Base-by-base conservation (phyloP, 2,329 filamentous ascomycete genomes). In the Emericellopsis cladophorae region DNA sequence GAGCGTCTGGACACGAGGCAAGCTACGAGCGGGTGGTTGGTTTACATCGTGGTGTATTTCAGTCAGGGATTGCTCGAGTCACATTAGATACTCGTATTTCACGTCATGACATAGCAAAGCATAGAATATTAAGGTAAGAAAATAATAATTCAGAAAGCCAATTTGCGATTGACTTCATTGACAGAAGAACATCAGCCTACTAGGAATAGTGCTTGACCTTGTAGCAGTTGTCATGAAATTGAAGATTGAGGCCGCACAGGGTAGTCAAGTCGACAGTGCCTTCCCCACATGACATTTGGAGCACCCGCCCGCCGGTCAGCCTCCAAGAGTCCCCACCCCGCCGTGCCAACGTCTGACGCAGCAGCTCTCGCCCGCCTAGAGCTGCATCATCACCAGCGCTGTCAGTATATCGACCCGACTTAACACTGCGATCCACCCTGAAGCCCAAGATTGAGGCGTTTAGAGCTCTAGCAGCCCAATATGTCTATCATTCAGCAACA, bases 401-500 rank as follows among this genome's bases (percentile, higher is more conserved):
- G 32, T 35, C 34, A 35, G 35, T 15, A 40, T 32, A 35, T 33
- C 8, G n/a, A 35, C 32, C 32, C 9, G n/a, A 35, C n/a, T 12
- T 15, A 8, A 35, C 23, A 41, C 12, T 11, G 9, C 26, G 26
- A 29, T 29, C 26, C 12, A 7, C 7, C 12, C 9, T 12, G 26
- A 4, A 29, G 26, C 26, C 7, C 12, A 9, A 4, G 12, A 29
- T 29, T 12, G 12, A 12, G 12, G 26, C 26, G 26, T 12, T 9
- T 3, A 29, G 12, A 29, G 6, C 26, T 31, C 34, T 18, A 42
- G 18, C 31, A 4, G 21, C 32, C 18, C 41, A 45, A 41, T 38
- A 81, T 81, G 77, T 81, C 77, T 40, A 79, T 81, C 55, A 79
- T 80, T 51, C 77, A 79, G 57, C 74, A 81, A 58, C 72, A 78